Base-by-base conservation (phyloP, 2,329 filamentous ascomycete species). In the Eurotiales sp. region DNA sequence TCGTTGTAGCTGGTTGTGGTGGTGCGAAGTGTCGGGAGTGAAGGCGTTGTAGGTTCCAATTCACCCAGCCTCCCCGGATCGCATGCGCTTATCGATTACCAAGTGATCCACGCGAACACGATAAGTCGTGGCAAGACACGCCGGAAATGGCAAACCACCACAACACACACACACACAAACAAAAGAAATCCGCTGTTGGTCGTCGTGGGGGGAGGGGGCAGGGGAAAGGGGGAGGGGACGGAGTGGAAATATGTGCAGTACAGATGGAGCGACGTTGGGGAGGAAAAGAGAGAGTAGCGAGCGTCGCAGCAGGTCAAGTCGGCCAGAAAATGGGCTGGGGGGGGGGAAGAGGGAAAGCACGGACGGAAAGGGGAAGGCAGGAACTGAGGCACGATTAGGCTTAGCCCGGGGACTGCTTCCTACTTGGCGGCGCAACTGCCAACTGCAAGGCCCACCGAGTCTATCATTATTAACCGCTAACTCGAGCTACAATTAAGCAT, bases 211-310 rank as follows among this genome's bases (percentile, higher is more conserved):
- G 46, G 19, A 32, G 41, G 40, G 52, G 48, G n/a, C n/a, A n/a
- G n/a, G n/a, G n/a, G n/a, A n/a, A n/a, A n/a, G n/a, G n/a, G n/a
- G n/a, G n/a, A n/a, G 40, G 36, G 45, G 50, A 54, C 52, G 44
- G 52, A 53, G 40, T 56, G 46, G 54, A 37, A 48, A n/a, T n/a
- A n/a, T n/a, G n/a, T n/a, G n/a, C n/a, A 49, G 44, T 37, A 51
- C 48, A 53, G 51, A 37, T 46, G 47, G 51, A 37, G 42, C 37
- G 53, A 54, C 25, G 44, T 41, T 46, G 52, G 39, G 52, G 53
- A 46, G 43, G 27, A 42, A 50, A 53, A 47, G 36, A 30, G 42
- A 34, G 30, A 4, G 4, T 10, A n/a, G 12, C 8, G 30, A 14
- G 8, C 10, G 30, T 10, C 4, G 37, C 37, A 41, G 8, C 37